Evolutionary conservation across 192 early-diverging fungal species (phyloP).

Genomic region (Coemansia sp.): DNA sequence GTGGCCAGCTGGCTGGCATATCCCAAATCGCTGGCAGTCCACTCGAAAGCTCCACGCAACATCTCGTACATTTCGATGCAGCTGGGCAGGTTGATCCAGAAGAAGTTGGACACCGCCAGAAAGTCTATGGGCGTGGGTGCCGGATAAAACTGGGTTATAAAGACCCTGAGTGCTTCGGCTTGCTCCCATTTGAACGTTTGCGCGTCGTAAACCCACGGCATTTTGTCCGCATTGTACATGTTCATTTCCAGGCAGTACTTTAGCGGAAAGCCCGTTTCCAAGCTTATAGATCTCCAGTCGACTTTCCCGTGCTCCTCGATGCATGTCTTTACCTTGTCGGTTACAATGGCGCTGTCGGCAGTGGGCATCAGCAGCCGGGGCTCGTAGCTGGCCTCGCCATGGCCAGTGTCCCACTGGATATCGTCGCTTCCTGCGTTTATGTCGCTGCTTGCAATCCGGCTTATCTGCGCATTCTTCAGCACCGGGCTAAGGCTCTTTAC

Average conservation of each 20-base stretch:
- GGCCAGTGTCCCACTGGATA: slow-evolving; percentile 25
- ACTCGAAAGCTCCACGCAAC: slow-evolving; percentile 26
- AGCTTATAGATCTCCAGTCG: slow-evolving; percentile 23
- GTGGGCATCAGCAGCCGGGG: slow-evolving; percentile 4
- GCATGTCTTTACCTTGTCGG: slow-evolving; percentile 7
- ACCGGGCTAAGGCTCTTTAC: no score
- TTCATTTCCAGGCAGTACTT: slow-evolving; percentile 22
- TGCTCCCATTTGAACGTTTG: slow-evolving; percentile 16
- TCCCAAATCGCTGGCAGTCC: slow-evolving; percentile 8
- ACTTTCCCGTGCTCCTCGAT: slow-evolving; percentile 1
- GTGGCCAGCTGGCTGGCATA: slow-evolving; percentile 8
- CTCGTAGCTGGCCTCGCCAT: slow-evolving; percentile 1
- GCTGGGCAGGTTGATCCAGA: slow-evolving; percentile 20
- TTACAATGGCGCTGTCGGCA: slow-evolving; percentile 8
- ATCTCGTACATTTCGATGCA: slow-evolving; percentile 28
- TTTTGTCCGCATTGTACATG: slow-evolving; percentile 17
- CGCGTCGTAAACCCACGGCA: slow-evolving; percentile 14
- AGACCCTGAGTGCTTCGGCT: slow-evolving; percentile 16
- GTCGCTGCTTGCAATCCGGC: no score
- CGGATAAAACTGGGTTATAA: slow-evolving; percentile 26
- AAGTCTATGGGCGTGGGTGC: slow-evolving; percentile 27
- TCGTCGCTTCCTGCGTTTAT: slow-evolving; percentile 2
- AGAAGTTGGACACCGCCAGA: slow-evolving; percentile 32
- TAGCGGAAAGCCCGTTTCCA: slow-evolving; percentile 8
- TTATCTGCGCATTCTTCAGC: no score